Percentiles rank a stretch among this genome's conserved stretches.
Evolutionary conservation across 805 yeast genomes (phyloP).

Genomic region (Metschnikowia matae): DNA sequence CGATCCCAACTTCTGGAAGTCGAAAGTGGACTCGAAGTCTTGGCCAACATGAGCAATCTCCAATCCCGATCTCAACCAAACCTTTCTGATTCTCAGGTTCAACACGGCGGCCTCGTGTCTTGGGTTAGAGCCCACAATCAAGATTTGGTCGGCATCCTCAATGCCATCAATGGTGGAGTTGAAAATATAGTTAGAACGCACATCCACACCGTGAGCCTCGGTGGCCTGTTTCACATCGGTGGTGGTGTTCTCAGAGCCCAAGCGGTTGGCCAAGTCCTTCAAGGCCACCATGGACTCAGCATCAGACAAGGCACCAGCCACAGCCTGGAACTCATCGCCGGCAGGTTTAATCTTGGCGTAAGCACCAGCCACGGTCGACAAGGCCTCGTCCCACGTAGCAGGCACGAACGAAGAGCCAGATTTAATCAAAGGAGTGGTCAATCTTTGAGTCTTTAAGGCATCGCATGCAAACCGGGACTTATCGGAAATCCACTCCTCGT

Average conservation of each 20-base stretch:
- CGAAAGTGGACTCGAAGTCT: constrained; percentile 72
- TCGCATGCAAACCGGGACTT: constrained; percentile 83
- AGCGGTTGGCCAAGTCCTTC: constrained; percentile 70
- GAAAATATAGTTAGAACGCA: constrained; percentile 76
- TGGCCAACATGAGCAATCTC: constrained; percentile 74
- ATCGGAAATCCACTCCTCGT: constrained; percentile 90
- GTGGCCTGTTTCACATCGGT: constrained; percentile 61
- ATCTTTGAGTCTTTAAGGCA: constrained; percentile 80
- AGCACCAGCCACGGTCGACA: constrained; percentile 63
- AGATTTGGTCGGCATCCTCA: constrained; percentile 77
- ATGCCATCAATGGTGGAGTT: constrained; percentile 76
- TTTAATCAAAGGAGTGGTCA: constrained; percentile 75
- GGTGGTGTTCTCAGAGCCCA: constrained; percentile 78
- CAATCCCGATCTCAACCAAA: constrained; percentile 66
- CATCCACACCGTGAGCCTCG: constrained; percentile 61
- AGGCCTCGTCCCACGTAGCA: constrained; percentile 86
- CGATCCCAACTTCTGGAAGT: constrained; percentile 58
- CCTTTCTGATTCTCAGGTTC: constrained; percentile 77
- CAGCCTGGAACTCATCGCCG: constrained; percentile 72
- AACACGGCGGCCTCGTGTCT: constrained; percentile 87
- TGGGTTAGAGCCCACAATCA: constrained; percentile 82
- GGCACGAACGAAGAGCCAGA: constrained; percentile 64
- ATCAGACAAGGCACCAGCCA: constrained; percentile 78
- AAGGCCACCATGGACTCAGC: constrained; percentile 79
- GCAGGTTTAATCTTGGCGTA: constrained; percentile 51